A percentile compares a stretch with the other conserved stretches of the same genome.
phyloP scores from a whole-genome alignment of 257 asterid species.

The Thymus quinquecostatus region DNA sequence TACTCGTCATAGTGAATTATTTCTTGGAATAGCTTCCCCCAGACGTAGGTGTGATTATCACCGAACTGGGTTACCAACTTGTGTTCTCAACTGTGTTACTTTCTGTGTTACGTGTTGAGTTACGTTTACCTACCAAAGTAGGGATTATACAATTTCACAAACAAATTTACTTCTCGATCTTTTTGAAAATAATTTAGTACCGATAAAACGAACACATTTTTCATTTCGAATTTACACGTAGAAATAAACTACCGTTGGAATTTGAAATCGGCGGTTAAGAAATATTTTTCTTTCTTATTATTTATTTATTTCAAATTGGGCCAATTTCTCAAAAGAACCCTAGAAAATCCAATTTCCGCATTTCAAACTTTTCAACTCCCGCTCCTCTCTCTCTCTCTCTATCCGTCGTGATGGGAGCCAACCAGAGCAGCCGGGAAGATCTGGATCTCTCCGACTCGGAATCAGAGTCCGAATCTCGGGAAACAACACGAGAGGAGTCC shows the following conservation, averaged over 20 bases:
- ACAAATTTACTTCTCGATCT: too few relatives aligned
- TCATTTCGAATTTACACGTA: too few relatives aligned
- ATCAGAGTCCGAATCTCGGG: constrained; percentile 64
- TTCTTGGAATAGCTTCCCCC: too few relatives aligned
- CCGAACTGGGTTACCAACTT: too few relatives aligned
- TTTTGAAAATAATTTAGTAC: too few relatives aligned
- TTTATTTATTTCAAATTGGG: background rate
- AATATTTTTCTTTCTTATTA: background rate
- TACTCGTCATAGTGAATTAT: too few relatives aligned
- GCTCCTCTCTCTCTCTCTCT: constrained; percentile 42
- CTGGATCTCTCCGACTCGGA: constrained; percentile 75
- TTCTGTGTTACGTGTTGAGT: too few relatives aligned
- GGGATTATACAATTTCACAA: too few relatives aligned
- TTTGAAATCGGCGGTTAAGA: background rate
- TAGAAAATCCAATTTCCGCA: constrained; percentile 23
- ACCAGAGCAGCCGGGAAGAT: constrained; percentile 69
- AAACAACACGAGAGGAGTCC: constrained; percentile 39
- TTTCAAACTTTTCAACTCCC: constrained; percentile 52
- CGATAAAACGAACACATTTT: too few relatives aligned
- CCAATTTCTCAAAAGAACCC: constrained; percentile 13
- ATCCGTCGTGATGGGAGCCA: constrained; percentile 71
- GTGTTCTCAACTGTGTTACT: too few relatives aligned
- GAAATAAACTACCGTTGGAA: background rate
- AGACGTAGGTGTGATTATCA: too few relatives aligned
- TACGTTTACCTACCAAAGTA: too few relatives aligned